Base-by-base conservation (phyloP, 1,284 basidiomycete genomes). In the Butyriboletus appendiculatus region DNA sequence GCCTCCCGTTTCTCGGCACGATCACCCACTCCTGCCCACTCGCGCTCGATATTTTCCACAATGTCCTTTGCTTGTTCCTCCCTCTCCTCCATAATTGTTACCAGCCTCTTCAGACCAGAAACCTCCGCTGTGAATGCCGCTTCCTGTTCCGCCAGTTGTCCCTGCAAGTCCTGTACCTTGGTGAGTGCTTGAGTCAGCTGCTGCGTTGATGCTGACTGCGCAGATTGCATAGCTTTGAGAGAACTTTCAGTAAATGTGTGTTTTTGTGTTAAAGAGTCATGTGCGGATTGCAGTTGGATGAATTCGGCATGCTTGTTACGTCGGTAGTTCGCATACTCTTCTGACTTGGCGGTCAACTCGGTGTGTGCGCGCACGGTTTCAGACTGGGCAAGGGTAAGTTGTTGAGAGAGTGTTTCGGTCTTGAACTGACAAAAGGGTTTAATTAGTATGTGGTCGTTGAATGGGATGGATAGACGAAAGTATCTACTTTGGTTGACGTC, bases 71-170 rank as follows among this genome's bases (percentile, higher is more conserved):
- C 81, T 59, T 93, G 85, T 41, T 82, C 81, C 68, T 94, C 92
- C 30, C 93, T 81, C 56, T 87, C 86, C 66, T 96, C 91, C 79
- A 95, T 86, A 76, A 94, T 82, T 16, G 78, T 74, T 18, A 92
- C 84, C 16, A 95, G 75, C 38, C 91, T 78, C 53, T 83, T 81
- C 60, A 94, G 75, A 15, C 84, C 83, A 30, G 79, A 82, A 1
- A 85, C 85, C 68, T 96, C 92, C 53, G 79, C 82, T 0, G 85
- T 79, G 69, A 90, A 94, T 2, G 84, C 85, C 0, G 85, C 84
- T 62, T 94, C 91, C 62, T 91, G 86, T 62, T 92, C 86, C 2
- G 89, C 90, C 8, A 92, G 75, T 54, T 86, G 85, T 6, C 84
- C 82, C 38, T 82, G 83, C 40, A 93, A 76, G 52, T 86, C 82